Percentiles rank a stretch among this genome's conserved stretches.
These are phyloP conservation scores for Phoenix roebelenii DNA, from an alignment of 176 grass and related monocot genomes.

Conservation along the genomic window DNA sequence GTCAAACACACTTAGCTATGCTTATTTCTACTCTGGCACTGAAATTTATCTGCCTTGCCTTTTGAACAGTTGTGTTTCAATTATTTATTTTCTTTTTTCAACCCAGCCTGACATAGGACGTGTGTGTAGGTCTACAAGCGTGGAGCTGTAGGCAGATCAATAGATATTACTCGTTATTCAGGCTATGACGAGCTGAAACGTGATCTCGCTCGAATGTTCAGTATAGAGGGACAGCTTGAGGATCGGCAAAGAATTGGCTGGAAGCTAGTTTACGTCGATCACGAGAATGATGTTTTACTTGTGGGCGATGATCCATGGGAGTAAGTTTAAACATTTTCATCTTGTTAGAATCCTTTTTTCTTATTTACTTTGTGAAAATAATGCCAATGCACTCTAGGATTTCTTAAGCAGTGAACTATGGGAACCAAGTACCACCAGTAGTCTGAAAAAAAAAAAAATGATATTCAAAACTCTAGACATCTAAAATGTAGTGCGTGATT, in stretches of 20 bases:
- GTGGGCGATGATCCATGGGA: slow-evolving; percentile 81
- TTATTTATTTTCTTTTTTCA: slow-evolving; percentile 4
- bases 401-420: too few species aligned
- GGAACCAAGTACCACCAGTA: too few species aligned
- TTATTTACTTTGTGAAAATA: too few species aligned
- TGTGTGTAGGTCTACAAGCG: slow-evolving; percentile 62
- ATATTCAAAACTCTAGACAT: too few species aligned
- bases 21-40: too few species aligned
- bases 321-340: slow-evolving; percentile 36
- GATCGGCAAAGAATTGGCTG: slow-evolving; percentile 68
- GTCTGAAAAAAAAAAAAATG: too few species aligned
- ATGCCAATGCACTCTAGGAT: too few species aligned
- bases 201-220: slow-evolving; percentile 67
- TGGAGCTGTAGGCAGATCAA: slow-evolving; percentile 72
- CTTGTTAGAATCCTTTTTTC: too few species aligned
- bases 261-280: slow-evolving; percentile 81
- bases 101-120: background rate
- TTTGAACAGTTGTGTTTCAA: too few species aligned
- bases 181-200: slow-evolving; percentile 62
- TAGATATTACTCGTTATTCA: slow-evolving; percentile 62
- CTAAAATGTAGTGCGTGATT: too few species aligned
- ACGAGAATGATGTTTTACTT: slow-evolving; percentile 78
- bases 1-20: too few species aligned
- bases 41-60: too few species aligned
- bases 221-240: slow-evolving; percentile 68